Percentiles rank a stretch among this genome's conserved stretches.
These are phyloP conservation scores for Linnemannia elongata DNA, from an alignment of 192 early-diverging fungal genomes.

Conservation along the genomic window DNA sequence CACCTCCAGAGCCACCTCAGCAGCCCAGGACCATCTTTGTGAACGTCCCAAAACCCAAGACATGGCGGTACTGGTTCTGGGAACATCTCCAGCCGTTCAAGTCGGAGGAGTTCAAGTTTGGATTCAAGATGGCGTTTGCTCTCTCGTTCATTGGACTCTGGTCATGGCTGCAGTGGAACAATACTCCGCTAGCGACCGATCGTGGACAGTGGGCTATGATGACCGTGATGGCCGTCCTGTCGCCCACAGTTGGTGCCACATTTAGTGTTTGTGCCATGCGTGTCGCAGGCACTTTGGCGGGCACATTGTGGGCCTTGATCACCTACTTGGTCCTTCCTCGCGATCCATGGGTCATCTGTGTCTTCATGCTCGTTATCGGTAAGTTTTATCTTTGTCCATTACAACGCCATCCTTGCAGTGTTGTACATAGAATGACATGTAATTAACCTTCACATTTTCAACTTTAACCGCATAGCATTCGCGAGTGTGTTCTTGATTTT, in stretches of 20 bases:
- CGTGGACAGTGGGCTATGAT: conserved; percentile 67
- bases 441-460: neutral
- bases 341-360: conserved; percentile 48
- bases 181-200: conserved; percentile 26
- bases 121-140: conserved; percentile 64
- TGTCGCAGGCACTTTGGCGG: conserved; percentile 62
- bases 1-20: neutral
- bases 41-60: conserved; percentile 34
- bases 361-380: conserved; percentile 49
- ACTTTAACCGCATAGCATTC: conserved; percentile 11
- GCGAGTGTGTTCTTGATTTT: conserved; percentile 36
- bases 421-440: too few species aligned
- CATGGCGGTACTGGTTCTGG: conserved; percentile 60
- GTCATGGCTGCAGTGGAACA: conserved; percentile 57
- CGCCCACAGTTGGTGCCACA: conserved; percentile 58
- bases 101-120: conserved; percentile 63
- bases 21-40: conserved; percentile 23
- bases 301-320: conserved; percentile 57
- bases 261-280: conserved; percentile 60
- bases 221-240: conserved; percentile 58
- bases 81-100: conserved; percentile 45
- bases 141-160: conserved; percentile 55
- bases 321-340: conserved; percentile 32
- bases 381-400: neutral
- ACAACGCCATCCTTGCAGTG: neutral